These are phyloP conservation scores for Sporothrix pseudoabietina DNA, from an alignment of 2,329 filamentous ascomycete genomes.

Conservation along the genomic window DNA sequence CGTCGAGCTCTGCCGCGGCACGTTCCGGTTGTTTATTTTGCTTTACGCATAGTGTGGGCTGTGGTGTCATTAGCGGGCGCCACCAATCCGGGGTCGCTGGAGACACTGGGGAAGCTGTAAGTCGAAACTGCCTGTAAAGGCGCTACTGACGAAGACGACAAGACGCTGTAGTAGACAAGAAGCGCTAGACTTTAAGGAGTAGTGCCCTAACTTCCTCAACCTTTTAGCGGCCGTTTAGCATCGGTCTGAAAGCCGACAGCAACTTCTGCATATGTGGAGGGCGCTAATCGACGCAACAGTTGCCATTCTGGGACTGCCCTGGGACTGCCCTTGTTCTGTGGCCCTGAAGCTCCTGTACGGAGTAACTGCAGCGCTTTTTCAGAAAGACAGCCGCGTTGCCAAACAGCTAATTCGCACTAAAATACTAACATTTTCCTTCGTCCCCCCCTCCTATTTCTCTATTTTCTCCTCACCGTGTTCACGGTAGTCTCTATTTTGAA, in stretches of 20 bases:
- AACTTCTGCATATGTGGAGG: neutral
- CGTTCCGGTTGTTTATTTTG: neutral
- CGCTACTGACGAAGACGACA: neutral
- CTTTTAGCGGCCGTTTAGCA: neutral
- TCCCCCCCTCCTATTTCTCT: neutral
- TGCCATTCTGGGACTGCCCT: neutral
- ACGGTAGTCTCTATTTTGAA: neutral
- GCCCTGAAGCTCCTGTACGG: neutral
- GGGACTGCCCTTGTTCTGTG: neutral
- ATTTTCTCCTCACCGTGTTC: neutral
- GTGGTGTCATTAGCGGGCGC: neutral
- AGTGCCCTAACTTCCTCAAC: too few relatives aligned
- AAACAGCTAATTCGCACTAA: neutral
- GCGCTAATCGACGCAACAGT: slow-evolving; percentile 4
- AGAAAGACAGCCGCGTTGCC: neutral
- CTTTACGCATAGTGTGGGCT: neutral
- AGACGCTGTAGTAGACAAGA: neutral
- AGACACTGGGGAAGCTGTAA: neutral
- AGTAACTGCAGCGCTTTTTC: neutral
- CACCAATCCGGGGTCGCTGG: neutral
- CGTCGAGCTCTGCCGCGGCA: neutral
- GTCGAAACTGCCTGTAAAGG: neutral
- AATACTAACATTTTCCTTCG: neutral
- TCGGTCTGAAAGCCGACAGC: neutral
- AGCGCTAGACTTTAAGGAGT: neutral